Evolutionary conservation across 1,284 basidiomycete genomes (phyloP), one percentile per base, ranked within the genome.

Genomic region (Trichosporon sp.): DNA sequence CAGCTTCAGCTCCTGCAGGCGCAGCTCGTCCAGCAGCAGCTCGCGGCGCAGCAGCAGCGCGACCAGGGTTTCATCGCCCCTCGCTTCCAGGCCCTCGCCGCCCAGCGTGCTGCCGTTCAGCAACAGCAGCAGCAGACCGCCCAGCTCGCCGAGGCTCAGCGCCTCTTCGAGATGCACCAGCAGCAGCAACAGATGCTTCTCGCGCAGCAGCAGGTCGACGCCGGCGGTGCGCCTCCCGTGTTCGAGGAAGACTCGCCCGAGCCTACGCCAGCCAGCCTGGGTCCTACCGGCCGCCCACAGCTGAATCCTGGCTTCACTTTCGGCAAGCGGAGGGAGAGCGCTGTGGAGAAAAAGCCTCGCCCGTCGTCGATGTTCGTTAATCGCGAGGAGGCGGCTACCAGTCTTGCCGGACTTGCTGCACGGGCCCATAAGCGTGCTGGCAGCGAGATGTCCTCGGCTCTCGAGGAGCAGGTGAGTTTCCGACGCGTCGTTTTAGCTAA

Each of bases 261-360:
- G 70, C 70, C 73, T 51, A 72, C 74, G 43, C 71, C 76, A 16
- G 46, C 54, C 16, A 68, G 75, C 14, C 67, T 91, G 54, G 91
- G 92, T n/a, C 90, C 91, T 4, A 89, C 90, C 38, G 92, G 93
- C 54, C 90, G 93, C 71, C 93, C 93, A 38, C 93, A 95, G 80
- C 89, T 96, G 68, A 93, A 93, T 16, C 94, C 93, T 11, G 87
- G 87, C 54, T 96, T 96, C 84, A 92, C 91, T 86, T 96, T 96
- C 81, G 94, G 93, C 67, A 89, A 75, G 89, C 78, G 77, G 67
- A 74, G 75, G 63, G 73, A 72, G 61, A 70, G 67, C 56, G 40
- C n/a, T 48, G 40, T 32, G 1, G 66, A 69, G 14, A 73, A 74
- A 67, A 74, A 67, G 35, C 64, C 67, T 11, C 54, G 68, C 70